Percentiles rank a stretch among this genome's conserved stretches.
These are phyloP conservation scores for Claviceps monticola DNA, from an alignment of 2,329 filamentous ascomycete genomes.

Conservation along the genomic window DNA sequence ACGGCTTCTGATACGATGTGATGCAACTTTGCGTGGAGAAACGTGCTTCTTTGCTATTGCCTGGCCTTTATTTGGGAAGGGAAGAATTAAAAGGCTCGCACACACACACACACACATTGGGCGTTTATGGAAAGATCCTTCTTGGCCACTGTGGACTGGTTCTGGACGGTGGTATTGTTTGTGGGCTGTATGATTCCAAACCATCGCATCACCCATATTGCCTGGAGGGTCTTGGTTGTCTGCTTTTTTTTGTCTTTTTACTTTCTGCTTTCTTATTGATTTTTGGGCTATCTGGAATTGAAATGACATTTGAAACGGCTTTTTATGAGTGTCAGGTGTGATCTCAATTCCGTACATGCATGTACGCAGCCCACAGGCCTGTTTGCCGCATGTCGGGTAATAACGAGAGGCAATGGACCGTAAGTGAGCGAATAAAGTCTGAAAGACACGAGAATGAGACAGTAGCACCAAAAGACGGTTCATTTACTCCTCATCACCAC, in stretches of 20 bases:
- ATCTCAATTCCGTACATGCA: no score
- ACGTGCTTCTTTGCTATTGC: neutral
- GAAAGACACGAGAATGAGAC: no score
- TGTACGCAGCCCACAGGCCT: no score
- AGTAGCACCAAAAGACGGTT: no score
- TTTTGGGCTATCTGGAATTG: conserved; percentile 4
- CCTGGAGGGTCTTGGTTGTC: neutral
- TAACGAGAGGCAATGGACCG: no score
- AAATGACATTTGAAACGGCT: neutral
- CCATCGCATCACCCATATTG: conserved; percentile 1
- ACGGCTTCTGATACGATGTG: neutral
- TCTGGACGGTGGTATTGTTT: conserved; percentile 1
- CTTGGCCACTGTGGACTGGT: conserved; percentile 2
- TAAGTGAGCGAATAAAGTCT: no score
- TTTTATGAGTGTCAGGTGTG: no score
- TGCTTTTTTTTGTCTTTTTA: neutral
- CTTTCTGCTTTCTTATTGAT: neutral
- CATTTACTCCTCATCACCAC: no score
- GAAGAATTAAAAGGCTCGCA: neutral
- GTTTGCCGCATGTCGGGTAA: no score
- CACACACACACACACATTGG: conserved; percentile 5
- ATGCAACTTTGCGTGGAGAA: neutral
- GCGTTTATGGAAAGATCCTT: conserved; percentile 5
- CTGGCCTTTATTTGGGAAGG: neutral
- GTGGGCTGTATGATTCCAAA: neutral